Evolutionary conservation across 805 yeast genomes (phyloP).

Genomic region (Yarrowia sp.): DNA sequence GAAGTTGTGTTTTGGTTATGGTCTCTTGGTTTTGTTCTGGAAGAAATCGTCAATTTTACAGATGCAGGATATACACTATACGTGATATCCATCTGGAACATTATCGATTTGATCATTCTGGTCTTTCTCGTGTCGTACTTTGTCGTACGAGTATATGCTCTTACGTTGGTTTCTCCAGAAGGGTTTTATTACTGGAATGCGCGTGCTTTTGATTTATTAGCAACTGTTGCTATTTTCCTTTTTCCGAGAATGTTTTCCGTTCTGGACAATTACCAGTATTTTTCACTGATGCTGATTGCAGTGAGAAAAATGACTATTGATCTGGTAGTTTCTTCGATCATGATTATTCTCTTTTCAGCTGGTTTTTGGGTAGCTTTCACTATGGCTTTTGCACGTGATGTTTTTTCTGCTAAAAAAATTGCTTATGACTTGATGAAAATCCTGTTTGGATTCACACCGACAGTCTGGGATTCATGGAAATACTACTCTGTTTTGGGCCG

Average conservation of each 20-base stretch:
- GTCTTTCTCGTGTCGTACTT: conserved; percentile 42
- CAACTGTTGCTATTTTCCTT: conserved; percentile 48
- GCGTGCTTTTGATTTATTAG: conserved; percentile 38
- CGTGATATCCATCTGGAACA: conserved; percentile 53
- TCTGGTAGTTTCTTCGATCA: conserved; percentile 48
- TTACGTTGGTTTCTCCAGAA: conserved; percentile 4
- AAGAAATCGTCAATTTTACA: conserved; percentile 45
- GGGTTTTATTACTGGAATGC: conserved; percentile 3
- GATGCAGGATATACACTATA: conserved; percentile 49
- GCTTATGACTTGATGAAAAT: conserved; percentile 53
- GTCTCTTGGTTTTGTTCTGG: conserved; percentile 49
- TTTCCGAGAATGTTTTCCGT: conserved; percentile 52
- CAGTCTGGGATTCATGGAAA: conserved; percentile 58
- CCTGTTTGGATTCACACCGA: conserved; percentile 58
- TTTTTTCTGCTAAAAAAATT: conserved; percentile 45
- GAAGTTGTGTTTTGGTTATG: conserved; percentile 47
- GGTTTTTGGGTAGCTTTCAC: conserved; percentile 58
- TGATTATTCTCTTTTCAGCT: conserved; percentile 50
- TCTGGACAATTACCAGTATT: conserved; percentile 52
- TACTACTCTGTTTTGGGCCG: conserved; percentile 49
- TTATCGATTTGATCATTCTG: conserved; percentile 47
- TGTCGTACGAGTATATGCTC: conserved; percentile 32
- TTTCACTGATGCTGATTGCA: conserved; percentile 52
- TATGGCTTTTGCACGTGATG: conserved; percentile 46
- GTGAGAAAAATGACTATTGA: conserved; percentile 52